Percentiles rank a stretch among this genome's conserved stretches.
Evolutionary conservation across 2,329 filamentous ascomycete species (phyloP).

Genomic region (Achaetomium macrosporum): DNA sequence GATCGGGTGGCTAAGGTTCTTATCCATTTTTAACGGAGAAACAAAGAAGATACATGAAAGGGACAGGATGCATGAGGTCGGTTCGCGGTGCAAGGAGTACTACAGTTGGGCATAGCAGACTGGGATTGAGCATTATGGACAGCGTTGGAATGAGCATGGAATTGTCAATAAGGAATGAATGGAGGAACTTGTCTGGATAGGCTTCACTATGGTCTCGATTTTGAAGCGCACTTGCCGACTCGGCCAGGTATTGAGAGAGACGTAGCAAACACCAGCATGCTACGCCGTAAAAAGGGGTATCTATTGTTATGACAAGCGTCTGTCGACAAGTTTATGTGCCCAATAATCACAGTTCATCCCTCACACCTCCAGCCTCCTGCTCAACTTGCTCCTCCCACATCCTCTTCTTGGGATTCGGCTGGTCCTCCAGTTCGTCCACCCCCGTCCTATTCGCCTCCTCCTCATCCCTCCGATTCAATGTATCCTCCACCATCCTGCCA

Average conservation of each 20-base stretch:
- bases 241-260: no score
- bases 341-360: slow-evolving; percentile 28
- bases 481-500: slow-evolving; percentile 39
- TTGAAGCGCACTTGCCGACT: no score
- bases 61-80: background rate
- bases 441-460: slow-evolving; percentile 26
- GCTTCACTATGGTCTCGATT: no score
- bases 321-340: background rate
- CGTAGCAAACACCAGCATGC: background rate
- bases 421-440: slow-evolving; percentile 24
- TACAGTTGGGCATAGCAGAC: background rate
- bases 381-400: slow-evolving; percentile 47
- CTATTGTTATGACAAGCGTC: background rate
- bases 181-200: no score
- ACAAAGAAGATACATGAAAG: background rate
- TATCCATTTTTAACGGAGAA: no score
- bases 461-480: slow-evolving; percentile 26
- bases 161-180: no score
- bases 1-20: background rate
- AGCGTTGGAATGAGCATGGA: background rate
- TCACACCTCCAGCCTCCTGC: slow-evolving; percentile 18
- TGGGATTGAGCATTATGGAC: background rate
- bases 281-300: background rate
- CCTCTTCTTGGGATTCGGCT: slow-evolving; percentile 54
- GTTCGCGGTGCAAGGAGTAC: no score